Evolutionary conservation across 164 flowering plant species (phyloP), one percentile per base, ranked within the genome.

Genomic region (Nymphaea colorata): DNA sequence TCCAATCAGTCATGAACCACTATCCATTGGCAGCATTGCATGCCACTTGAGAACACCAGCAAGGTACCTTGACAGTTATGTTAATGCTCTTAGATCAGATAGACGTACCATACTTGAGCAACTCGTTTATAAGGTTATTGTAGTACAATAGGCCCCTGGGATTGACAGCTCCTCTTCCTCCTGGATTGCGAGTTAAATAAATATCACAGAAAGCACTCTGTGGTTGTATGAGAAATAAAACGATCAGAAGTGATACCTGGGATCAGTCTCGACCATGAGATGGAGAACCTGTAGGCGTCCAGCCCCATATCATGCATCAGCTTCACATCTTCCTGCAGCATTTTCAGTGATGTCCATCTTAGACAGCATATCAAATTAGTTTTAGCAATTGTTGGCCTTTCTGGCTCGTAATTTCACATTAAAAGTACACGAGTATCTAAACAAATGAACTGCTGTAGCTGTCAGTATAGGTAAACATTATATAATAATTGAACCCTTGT

Each of bases 91-190:
- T 25, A 25, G 36, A 25, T 25, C 36, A 25, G 36, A 25, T 0
- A 25, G 36, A 60, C 47, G 57, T 55, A 82, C 83, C 85, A 64
- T 78, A 67, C 43, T 62, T 42, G 2, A 81, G 42, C 6, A 84
- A 80, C 68, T 79, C 82, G 47, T 84, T 57, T 66, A 84, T 79
- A 67, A 82, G 77, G 61, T 75, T 72, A 25, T 82, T 84, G 82
- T 84, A 84, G 72, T 68, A 72, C 14, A 55, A 41, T 41, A 71
- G 43, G 64, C 74, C 74, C 43, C 67, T 71, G 3, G 74, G 74
- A 62, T 71, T 71, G 8, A 71, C 53, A 66, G 61, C 73, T 61
- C 73, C 73, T 18, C 66, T 44, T 4, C 73, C 73, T 66, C 66
- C 73, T 71, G 73, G 47, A 65, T 41, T 4, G 8, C 57, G 5